Evolutionary conservation across 1,284 basidiomycete genomes (phyloP).

Genomic region (Cutaneotrichosporon spelunceum): DNA sequence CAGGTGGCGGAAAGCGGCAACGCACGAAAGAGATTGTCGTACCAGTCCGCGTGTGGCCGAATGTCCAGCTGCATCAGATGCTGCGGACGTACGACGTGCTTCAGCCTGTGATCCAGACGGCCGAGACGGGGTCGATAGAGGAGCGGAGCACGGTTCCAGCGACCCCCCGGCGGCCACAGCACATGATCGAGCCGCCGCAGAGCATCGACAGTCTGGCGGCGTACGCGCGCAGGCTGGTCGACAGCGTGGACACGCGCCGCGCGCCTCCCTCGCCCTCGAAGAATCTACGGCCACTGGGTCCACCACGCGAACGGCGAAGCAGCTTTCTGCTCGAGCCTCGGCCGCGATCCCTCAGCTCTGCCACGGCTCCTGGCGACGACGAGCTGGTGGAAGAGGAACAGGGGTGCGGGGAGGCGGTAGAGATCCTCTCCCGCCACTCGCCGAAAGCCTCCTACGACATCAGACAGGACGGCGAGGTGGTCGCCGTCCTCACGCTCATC

Average conservation of each 20-base stretch:
- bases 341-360: not conserved
- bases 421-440: constrained; percentile 80
- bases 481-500: constrained; percentile 83
- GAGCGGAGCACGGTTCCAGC: constrained; percentile 6
- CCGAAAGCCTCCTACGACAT: constrained; percentile 92
- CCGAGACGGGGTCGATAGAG: constrained; percentile 43
- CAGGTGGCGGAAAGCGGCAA: constrained; percentile 37
- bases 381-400: constrained; percentile 47
- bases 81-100: constrained; percentile 45
- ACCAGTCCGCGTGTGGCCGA: constrained; percentile 45
- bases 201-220: constrained; percentile 24
- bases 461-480: constrained; percentile 78
- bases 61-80: constrained; percentile 37
- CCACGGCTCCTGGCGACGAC: constrained; percentile 25
- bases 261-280: constrained; percentile 20
- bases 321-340: not conserved
- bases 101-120: constrained; percentile 47
- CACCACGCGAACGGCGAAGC: not conserved
- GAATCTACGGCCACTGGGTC: constrained; percentile 11
- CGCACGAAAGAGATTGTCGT: constrained; percentile 40
- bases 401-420: constrained; percentile 77
- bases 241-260: constrained; percentile 19
- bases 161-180: not conserved
- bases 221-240: constrained; percentile 41
- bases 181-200: constrained; percentile 16